Base-by-base conservation (phyloP, 768 basidiomycete species). In the Pleurotus pulmonarius region DNA sequence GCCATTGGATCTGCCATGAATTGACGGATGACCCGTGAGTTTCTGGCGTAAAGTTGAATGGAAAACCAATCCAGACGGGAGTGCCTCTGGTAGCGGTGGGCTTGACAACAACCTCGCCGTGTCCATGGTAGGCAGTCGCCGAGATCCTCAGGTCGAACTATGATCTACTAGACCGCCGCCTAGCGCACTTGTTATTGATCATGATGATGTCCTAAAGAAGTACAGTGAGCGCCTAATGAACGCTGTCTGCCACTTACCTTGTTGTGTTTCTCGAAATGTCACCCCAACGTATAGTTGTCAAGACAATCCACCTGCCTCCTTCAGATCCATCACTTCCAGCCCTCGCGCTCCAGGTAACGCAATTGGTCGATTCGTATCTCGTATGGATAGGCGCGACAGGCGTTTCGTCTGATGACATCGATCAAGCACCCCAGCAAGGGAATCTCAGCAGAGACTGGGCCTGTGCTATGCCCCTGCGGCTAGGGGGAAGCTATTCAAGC, bases 371-470 rank as follows among this genome's bases (percentile, higher is more conserved):
- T 62, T 86, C 87, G 56, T 91, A 87, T 70, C 91, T 93, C 89
- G 64, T 93, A 51, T 93, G 91, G 91, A 74, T 87, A 29, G 90
- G 90, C 1, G 74, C 70, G n/a, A 83, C 82, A 16, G 79, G 81
- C 24, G 73, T 71, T 40, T 47, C 67, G 43, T 70, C 72, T 24
- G 79, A 77, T 52, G 73, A 75, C 58, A 77, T 75, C 37, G 71
- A 73, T 51, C 75, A 73, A 54, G 83, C 83, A n/a, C 71, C 80
- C 0, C 67, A 70, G 41, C 71, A 73, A 38, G 91, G 91, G 22
- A 74, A 67, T 44, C 72, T 93, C 54, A 82, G 81, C 63, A 78
- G 73, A 57, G 91, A 94, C 63, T 93, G 91, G 91, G 88, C 87
- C 20, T 90, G 85, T 64, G 90, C 86, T 26, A 90, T 92, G 88